These are phyloP conservation scores for Ophiocordyceps camponoti-leonardi DNA, from an alignment of 2,329 filamentous ascomycete species.

Conservation along the genomic window DNA sequence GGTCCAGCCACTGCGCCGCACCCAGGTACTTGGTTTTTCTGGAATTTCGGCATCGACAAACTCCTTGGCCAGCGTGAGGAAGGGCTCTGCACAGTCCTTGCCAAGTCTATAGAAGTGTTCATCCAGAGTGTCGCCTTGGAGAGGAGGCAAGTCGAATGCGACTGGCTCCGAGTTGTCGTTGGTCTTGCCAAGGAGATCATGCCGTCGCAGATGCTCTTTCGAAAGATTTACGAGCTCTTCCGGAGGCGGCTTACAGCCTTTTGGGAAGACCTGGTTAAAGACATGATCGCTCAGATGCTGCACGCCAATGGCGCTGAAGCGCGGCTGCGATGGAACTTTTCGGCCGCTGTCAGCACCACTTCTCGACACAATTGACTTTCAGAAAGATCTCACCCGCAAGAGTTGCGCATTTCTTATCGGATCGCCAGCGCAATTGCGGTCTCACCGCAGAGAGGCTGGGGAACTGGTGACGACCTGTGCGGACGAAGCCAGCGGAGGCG, in stretches of 20 bases:
- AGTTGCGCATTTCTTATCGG: slow-evolving; percentile 12
- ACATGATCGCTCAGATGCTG: slow-evolving; percentile 81
- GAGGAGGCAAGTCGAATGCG: slow-evolving; percentile 65
- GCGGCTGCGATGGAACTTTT: slow-evolving; percentile 35
- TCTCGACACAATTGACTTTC: background rate
- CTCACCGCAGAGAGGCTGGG: slow-evolving; percentile 17
- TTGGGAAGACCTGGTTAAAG: slow-evolving; percentile 66
- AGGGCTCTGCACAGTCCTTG: slow-evolving; percentile 73
- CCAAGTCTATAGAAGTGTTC: slow-evolving; percentile 90
- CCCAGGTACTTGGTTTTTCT: slow-evolving; percentile 52
- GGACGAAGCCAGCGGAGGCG: slow-evolving; percentile 29
- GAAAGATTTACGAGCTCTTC: slow-evolving; percentile 63
- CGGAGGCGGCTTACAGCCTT: slow-evolving; percentile 36
- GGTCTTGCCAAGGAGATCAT: slow-evolving; percentile 82
- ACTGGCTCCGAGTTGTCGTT: slow-evolving; percentile 61
- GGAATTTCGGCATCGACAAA: slow-evolving; percentile 49
- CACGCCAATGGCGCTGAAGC: slow-evolving; percentile 85
- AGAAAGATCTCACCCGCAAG: slow-evolving; percentile 23
- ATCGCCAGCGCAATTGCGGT: slow-evolving; percentile 26
- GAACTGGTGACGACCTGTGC: slow-evolving; percentile 30
- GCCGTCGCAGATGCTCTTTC: slow-evolving; percentile 63
- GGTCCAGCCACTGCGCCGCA: slow-evolving; percentile 73
- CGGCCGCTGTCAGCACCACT: background rate
- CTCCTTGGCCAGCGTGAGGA: slow-evolving; percentile 53
- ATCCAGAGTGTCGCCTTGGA: slow-evolving; percentile 70